A percentile compares a stretch with the other conserved stretches of the same genome.
Conservation (phyloP, 306 rosid genomes). For the Sindora glabra region DNA sequence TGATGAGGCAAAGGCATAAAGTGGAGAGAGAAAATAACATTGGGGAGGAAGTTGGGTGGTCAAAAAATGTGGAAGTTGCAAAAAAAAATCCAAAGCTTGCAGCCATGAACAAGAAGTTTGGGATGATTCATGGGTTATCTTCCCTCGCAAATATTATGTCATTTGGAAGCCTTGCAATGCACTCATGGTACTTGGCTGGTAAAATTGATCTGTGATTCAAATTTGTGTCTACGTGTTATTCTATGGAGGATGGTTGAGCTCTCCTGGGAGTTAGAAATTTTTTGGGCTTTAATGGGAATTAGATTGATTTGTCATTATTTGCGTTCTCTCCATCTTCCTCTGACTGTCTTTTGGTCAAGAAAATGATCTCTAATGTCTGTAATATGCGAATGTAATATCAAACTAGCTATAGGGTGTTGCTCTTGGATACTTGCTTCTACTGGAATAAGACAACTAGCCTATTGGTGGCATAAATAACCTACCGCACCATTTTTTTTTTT, state of each 20-base stretch:
- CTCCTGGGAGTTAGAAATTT: too few species aligned
- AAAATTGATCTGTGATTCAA: conserved; percentile 57
- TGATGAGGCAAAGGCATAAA: conserved; percentile 97
- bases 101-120: conserved; percentile 95
- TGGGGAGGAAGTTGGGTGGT: conserved; percentile 92
- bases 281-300: too few species aligned
- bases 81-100: conserved; percentile 80
- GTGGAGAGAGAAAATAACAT: conserved; percentile 77
- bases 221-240: conserved; percentile 10
- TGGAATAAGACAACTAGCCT: not conserved
- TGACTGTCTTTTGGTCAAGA: conserved; percentile 1
- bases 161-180: conserved; percentile 90
- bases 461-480: too few species aligned
- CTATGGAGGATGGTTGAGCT: conserved; percentile 16
- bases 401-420: not conserved
- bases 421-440: not conserved
- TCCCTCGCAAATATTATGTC: conserved; percentile 93
- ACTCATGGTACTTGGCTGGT: conserved; percentile 96
- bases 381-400: conserved; percentile 8
- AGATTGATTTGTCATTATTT: not conserved
- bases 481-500: too few species aligned
- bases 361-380: not conserved
- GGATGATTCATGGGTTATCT: conserved; percentile 96
- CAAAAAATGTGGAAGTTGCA: conserved; percentile 87
- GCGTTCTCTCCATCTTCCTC: not conserved